These are phyloP conservation scores for Aspergillus pseudoviridinutans DNA, from an alignment of 2,329 filamentous ascomycete species.

Conservation along the genomic window DNA sequence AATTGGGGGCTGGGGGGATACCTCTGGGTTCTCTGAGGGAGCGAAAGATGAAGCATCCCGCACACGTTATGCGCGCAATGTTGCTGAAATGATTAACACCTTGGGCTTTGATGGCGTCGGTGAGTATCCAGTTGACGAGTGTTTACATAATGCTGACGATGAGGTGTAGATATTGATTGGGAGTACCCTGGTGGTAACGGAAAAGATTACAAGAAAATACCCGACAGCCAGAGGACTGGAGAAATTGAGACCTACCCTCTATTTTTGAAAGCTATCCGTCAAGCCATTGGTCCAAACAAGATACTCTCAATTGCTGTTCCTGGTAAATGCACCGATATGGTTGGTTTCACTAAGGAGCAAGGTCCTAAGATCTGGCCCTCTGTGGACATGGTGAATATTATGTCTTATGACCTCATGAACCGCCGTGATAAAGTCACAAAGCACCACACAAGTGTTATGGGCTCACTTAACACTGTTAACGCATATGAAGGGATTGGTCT, in stretches of 20 bases:
- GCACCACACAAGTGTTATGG: slow-evolving; percentile 61
- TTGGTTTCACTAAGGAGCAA: slow-evolving; percentile 58
- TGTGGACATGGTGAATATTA: slow-evolving; percentile 66
- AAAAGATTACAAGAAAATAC: slow-evolving; percentile 60
- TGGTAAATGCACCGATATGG: slow-evolving; percentile 60
- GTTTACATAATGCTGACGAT: background rate
- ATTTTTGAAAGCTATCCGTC: slow-evolving; percentile 57
- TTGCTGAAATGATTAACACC: slow-evolving; percentile 58
- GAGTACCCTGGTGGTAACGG: slow-evolving; percentile 62
- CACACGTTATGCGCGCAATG: slow-evolving; percentile 59
- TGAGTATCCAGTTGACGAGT: slow-evolving; percentile 25
- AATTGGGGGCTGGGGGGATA: slow-evolving; percentile 73
- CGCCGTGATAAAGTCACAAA: slow-evolving; percentile 59
- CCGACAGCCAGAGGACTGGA: slow-evolving; percentile 56
- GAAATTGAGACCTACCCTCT: slow-evolving; percentile 62
- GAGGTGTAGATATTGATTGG: slow-evolving; percentile 60
- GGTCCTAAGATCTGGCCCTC: slow-evolving; percentile 56
- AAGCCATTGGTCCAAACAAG: slow-evolving; percentile 54
- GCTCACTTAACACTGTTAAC: slow-evolving; percentile 53
- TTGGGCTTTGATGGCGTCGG: slow-evolving; percentile 64
- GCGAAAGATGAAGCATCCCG: slow-evolving; percentile 52
- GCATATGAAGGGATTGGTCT: slow-evolving; percentile 58
- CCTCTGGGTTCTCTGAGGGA: slow-evolving; percentile 57
- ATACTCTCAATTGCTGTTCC: slow-evolving; percentile 66
- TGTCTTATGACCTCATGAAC: slow-evolving; percentile 72